These are phyloP conservation scores for Microdochium trichocladiopsis DNA, from an alignment of 2,329 filamentous ascomycete genomes.

Conservation along the genomic window DNA sequence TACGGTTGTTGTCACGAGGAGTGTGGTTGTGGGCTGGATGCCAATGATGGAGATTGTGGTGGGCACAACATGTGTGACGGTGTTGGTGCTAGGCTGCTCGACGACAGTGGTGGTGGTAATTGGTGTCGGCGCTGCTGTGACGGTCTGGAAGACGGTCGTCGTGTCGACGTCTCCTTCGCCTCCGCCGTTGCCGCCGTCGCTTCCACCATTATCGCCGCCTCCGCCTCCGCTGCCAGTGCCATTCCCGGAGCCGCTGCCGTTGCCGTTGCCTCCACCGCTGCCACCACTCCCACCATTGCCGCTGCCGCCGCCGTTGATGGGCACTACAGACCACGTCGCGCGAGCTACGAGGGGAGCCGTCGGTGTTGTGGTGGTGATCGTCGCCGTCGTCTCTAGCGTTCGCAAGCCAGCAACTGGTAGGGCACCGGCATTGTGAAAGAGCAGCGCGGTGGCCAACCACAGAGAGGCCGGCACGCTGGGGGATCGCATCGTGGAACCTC, in stretches of 20 bases:
- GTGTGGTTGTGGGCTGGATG: slow-evolving; percentile 8
- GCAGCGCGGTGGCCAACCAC: slow-evolving; percentile 14
- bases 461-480: slow-evolving; percentile 7
- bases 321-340: slow-evolving; percentile 29
- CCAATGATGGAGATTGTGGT: slow-evolving; percentile 22
- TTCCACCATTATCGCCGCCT: too few species aligned
- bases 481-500: neutral
- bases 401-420: slow-evolving; percentile 17
- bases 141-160: slow-evolving; percentile 25
- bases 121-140: slow-evolving; percentile 21
- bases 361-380: neutral
- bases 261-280: slow-evolving; percentile 12
- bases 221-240: slow-evolving; percentile 7
- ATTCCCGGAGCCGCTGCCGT: slow-evolving; percentile 15
- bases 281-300: slow-evolving; percentile 8
- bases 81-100: slow-evolving; percentile 15
- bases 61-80: slow-evolving; percentile 14
- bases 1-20: slow-evolving; percentile 1
- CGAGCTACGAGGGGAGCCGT: slow-evolving; percentile 15
- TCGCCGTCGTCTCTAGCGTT: too few species aligned
- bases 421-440: slow-evolving; percentile 11
- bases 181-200: slow-evolving; percentile 6
- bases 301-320: slow-evolving; percentile 21
- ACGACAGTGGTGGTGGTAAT: slow-evolving; percentile 17
- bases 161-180: slow-evolving; percentile 8